Evolutionary conservation across 2,329 filamentous ascomycete genomes (phyloP).

Genomic region (Phoma sp.): DNA sequence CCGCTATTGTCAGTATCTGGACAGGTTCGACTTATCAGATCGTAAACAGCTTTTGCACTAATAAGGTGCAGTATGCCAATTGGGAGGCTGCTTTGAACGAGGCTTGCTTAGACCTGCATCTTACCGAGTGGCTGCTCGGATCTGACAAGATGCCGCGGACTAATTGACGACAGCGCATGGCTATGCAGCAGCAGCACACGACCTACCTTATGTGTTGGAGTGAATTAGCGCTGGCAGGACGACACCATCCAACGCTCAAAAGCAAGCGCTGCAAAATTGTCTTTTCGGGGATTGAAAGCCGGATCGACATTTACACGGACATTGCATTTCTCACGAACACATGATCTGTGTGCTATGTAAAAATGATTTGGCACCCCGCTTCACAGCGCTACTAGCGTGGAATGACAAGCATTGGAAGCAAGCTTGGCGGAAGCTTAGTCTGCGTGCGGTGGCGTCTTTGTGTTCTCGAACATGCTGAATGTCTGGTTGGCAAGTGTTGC

Average conservation of each 20-base stretch:
- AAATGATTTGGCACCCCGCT: conserved; percentile 6
- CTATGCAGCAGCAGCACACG: too few relatives aligned
- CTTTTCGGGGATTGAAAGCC: not conserved
- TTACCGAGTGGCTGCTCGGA: too few relatives aligned
- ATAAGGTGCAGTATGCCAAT: too few relatives aligned
- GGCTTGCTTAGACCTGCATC: too few relatives aligned
- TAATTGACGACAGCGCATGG: too few relatives aligned
- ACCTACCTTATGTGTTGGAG: too few relatives aligned
- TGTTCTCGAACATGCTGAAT: conserved; percentile 5
- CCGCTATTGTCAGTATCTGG: too few relatives aligned
- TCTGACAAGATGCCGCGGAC: too few relatives aligned
- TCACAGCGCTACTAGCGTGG: conserved; percentile 4
- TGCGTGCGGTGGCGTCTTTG: not conserved
- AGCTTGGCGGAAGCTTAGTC: conserved; percentile 40
- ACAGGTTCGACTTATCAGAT: too few relatives aligned
- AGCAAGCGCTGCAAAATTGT: not conserved
- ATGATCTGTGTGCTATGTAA: conserved; percentile 19
- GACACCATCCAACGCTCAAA: not conserved
- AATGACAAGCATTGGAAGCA: conserved; percentile 29
- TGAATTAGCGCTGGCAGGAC: not conserved
- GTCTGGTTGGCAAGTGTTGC: conserved; percentile 2
- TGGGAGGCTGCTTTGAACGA: too few relatives aligned
- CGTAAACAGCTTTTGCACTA: too few relatives aligned
- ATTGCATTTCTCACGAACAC: conserved; percentile 5
- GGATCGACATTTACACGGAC: conserved; percentile 1